Evolutionary conservation across 2,329 filamentous ascomycete genomes (phyloP), one percentile per base, ranked within the genome.

Genomic region (Leptographium lundbergii): DNA sequence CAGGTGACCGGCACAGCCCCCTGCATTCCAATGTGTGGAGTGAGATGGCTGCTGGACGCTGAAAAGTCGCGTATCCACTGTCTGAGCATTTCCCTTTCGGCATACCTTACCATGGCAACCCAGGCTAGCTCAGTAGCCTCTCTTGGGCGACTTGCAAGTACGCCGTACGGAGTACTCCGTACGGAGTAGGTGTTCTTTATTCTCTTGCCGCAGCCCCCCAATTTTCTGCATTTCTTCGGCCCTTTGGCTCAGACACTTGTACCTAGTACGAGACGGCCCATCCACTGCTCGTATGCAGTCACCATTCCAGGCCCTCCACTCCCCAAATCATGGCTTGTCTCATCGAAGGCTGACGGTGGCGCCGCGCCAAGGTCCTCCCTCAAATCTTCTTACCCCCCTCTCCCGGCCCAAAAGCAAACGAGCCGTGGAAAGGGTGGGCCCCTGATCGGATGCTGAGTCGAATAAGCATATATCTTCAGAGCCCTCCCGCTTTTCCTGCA

Each of bases 381-480:
- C 19, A 48, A 11, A 25, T 13, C 48, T 24, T 14, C 47, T n/a
- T 9, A 25, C 50, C 24, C 14, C 25, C 25, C 50, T 29, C 25
- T 19, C 6, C 50, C 50, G 27, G 14, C 13, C 50, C 10, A 52
- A 52, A 14, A 5, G 13, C 50, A 27, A 27, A 29, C 24, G 50
- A 52, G 42, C 19, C 17, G 42, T 52, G 50, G 50, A 17, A 45
- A 13, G 22, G 19, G 54, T 55, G 54, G 54, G 36, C 22, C 34
- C 36, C 54, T 34, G 51, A 54, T 54, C 51, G n/a, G 29, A 54
- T 54, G 29, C 53, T 9, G n/a, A 19, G 34, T 4, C 22, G 24
- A 55, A 45, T 55, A 55, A 55, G 54, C 54, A 55, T 55, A 55
- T 45, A 45, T 55, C n/a, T 45, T 14, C 22, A 45, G 27, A n/a